Percentiles rank a stretch among this genome's conserved stretches.
Conservation (phyloP, 176 grass and related monocot species). For the Musa beccarii region DNA sequence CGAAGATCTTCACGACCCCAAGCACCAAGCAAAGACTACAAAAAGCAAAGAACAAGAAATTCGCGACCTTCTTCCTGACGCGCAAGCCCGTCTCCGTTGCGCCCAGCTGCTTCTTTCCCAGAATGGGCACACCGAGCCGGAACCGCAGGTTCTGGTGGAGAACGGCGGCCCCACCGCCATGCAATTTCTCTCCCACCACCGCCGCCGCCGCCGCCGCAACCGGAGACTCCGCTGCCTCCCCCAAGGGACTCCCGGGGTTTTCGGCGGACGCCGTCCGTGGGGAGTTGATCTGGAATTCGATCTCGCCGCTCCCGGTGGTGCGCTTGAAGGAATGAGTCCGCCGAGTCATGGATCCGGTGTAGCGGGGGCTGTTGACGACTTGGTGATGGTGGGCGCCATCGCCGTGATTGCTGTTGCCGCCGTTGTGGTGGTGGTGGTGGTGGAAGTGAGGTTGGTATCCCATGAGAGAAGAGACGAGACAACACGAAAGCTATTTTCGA, state of each 20-base stretch:
- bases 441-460: conserved; percentile 52
- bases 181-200: neutral
- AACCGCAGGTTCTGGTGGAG: conserved; percentile 44
- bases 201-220: neutral
- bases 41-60: conserved; percentile 75
- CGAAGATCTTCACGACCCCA: conserved; percentile 62
- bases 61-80: conserved; percentile 54
- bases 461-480: conserved; percentile 13
- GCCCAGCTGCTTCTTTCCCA: conserved; percentile 17
- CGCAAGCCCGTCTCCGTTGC: conserved; percentile 23
- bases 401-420: neutral
- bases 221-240: conserved; percentile 14
- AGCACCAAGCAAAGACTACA: conserved; percentile 69
- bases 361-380: conserved; percentile 64
- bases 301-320: conserved; percentile 35
- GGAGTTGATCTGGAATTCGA: conserved; percentile 97
- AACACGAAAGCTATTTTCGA: neutral
- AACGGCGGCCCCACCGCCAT: neutral
- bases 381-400: conserved; percentile 26
- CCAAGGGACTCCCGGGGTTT: conserved; percentile 30
- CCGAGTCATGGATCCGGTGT: conserved; percentile 74
- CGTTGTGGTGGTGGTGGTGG: conserved; percentile 23
- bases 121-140: conserved; percentile 34
- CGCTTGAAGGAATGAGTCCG: conserved; percentile 93
- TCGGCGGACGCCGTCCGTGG: conserved; percentile 59